Evolutionary conservation across 1,284 basidiomycete species (phyloP).

Genomic region (Rhodotorula sp.): DNA sequence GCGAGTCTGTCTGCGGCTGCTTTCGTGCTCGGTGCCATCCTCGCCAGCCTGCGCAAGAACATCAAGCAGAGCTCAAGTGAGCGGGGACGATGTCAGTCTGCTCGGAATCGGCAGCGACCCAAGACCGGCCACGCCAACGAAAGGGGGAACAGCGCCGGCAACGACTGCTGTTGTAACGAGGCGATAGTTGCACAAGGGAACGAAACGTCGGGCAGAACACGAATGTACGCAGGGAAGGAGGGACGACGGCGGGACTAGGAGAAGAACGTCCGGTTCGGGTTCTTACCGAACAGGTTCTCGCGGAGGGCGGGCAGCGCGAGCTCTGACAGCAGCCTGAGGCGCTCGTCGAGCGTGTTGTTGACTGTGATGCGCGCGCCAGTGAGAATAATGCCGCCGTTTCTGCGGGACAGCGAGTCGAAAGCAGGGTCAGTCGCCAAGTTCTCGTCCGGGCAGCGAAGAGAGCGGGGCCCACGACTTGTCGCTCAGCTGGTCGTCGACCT

Average conservation of each 20-base stretch:
- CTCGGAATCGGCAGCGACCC: not conserved
- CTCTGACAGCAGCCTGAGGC: conserved; percentile 80
- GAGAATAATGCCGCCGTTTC: conserved; percentile 80
- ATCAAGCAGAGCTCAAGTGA: not conserved
- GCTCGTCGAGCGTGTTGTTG: conserved; percentile 87
- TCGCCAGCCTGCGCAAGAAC: not conserved
- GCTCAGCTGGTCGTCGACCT: conserved; percentile 64
- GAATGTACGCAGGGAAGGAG: not conserved
- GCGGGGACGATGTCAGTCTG: not conserved
- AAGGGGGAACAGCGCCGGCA: not conserved
- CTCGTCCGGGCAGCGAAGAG: not conserved
- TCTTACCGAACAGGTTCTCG: conserved; percentile 72
- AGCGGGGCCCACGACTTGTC: conserved; percentile 63
- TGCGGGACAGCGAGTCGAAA: conserved; percentile 43
- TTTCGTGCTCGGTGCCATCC: not conserved
- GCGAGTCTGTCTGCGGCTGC: not conserved
- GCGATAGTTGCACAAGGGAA: not conserved
- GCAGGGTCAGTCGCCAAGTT: no score
- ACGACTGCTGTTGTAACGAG: not conserved
- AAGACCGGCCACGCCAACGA: no score
- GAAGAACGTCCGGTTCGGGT: conserved; percentile 37
- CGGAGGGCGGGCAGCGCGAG: conserved; percentile 92
- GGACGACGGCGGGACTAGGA: not conserved
- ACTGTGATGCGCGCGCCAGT: conserved; percentile 73
- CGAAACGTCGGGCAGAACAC: not conserved